Evolutionary conservation across 23 red algal genomes (phyloP).

Genomic region (Porphyridium purpureum): DNA sequence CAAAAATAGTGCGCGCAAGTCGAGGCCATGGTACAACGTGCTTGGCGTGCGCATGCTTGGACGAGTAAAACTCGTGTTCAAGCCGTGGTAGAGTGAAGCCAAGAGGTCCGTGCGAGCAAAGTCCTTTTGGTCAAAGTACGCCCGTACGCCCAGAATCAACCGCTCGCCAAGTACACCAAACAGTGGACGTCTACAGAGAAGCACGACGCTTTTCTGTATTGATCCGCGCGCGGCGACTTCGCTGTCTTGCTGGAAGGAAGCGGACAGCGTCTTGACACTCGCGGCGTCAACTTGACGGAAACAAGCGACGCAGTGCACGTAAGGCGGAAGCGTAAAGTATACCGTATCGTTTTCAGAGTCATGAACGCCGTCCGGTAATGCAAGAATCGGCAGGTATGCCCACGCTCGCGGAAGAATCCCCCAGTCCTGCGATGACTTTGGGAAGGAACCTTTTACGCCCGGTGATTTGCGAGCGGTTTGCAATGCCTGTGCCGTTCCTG

Average conservation of each 20-base stretch:
- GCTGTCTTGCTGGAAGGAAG: constrained; percentile 11
- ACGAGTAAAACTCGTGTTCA: constrained; percentile 33
- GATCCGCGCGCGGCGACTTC: constrained; percentile 47
- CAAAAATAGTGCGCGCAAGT: constrained; percentile 33
- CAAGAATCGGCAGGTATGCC: constrained; percentile 54
- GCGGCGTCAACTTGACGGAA: constrained; percentile 53
- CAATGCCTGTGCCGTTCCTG: background rate
- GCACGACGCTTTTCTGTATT: constrained; percentile 74
- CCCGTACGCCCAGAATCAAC: constrained; percentile 44
- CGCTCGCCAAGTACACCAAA: constrained; percentile 59
- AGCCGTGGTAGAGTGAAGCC: constrained; percentile 43
- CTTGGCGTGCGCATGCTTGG: constrained; percentile 6
- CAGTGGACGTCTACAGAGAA: constrained; percentile 52
- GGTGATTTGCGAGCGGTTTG: background rate
- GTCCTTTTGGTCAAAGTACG: constrained; percentile 80
- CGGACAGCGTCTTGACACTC: constrained; percentile 25
- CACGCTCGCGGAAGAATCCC: constrained; percentile 39
- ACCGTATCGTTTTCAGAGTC: constrained; percentile 35
- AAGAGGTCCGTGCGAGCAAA: constrained; percentile 72
- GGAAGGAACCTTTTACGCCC: background rate
- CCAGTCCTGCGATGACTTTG: constrained; percentile 23
- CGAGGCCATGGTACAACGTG: constrained; percentile 51
- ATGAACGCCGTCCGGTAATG: constrained; percentile 73
- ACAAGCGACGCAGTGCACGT: constrained; percentile 56
- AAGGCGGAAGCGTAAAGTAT: constrained; percentile 40